phyloP scores from a whole-genome alignment of 2,329 filamentous ascomycete genomes.

The Phialemonium atrogriseum region DNA sequence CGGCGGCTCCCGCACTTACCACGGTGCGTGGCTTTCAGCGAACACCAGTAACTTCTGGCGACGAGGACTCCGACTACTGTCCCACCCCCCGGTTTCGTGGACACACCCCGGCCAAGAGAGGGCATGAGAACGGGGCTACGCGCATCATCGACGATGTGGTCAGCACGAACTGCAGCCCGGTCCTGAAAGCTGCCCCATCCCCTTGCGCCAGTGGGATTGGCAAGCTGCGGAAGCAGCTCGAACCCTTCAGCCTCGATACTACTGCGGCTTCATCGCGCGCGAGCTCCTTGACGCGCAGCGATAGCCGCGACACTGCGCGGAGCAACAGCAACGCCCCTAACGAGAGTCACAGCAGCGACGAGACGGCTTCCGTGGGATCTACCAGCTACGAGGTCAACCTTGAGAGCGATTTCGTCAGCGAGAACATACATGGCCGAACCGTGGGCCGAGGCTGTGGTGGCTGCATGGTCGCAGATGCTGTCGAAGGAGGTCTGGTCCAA shows the following conservation, averaged over 20 bases:
- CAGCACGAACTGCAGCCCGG: constrained; percentile 56
- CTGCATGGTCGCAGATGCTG: constrained; percentile 29
- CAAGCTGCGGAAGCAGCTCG: constrained; percentile 72
- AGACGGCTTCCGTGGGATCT: constrained; percentile 60
- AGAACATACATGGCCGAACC: constrained; percentile 39
- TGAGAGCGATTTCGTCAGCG: constrained; percentile 77
- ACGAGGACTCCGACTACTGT: constrained; percentile 48
- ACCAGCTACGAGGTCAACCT: constrained; percentile 81
- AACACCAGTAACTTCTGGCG: constrained; percentile 46
- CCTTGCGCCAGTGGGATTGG: constrained; percentile 66
- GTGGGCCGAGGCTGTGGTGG: constrained; percentile 4
- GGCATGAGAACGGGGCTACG: constrained; percentile 28
- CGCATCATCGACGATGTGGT: constrained; percentile 45
- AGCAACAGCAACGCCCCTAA: constrained; percentile 39
- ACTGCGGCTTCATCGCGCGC: constrained; percentile 35
- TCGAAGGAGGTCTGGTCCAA: constrained; percentile 44
- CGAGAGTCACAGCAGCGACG: constrained; percentile 52
- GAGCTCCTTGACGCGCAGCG: constrained; percentile 46
- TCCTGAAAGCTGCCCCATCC: constrained; percentile 40
- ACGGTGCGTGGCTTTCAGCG: constrained; percentile 49
- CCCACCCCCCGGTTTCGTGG: constrained; percentile 12
- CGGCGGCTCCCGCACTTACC: constrained; percentile 39
- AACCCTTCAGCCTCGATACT: constrained; percentile 61
- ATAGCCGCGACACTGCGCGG: constrained; percentile 24
- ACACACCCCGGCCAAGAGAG: constrained; percentile 19